Evolutionary conservation across 148 eudicot species (phyloP).

Genomic region (Nepenthes mirabilis): DNA sequence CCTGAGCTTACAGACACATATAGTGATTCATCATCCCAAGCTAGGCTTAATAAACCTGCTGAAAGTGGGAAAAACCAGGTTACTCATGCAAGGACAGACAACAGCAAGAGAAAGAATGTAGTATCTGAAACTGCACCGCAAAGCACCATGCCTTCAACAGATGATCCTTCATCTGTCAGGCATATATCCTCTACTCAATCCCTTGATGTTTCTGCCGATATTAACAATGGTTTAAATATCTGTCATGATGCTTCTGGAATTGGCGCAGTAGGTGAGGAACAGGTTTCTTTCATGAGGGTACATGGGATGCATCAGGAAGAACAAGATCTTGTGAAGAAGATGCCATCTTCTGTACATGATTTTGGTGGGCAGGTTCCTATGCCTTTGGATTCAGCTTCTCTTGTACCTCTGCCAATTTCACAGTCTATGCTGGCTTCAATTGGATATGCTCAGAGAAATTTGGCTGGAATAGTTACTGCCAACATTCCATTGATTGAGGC

Average conservation of each 20-base stretch:
- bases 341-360: conserved; percentile 45
- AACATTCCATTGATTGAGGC: conserved; percentile 51
- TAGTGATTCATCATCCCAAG: conserved; percentile 29
- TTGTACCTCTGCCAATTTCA: conserved; percentile 44
- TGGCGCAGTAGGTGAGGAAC: conserved; percentile 25
- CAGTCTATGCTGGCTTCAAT: conserved; percentile 56
- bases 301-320: conserved; percentile 65
- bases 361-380: conserved; percentile 43
- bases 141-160: conserved; percentile 26
- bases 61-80: conserved; percentile 34
- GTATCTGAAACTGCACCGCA: conserved; percentile 29
- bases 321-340: conserved; percentile 70
- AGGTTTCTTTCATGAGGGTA: conserved; percentile 24
- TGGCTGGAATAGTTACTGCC: conserved; percentile 44
- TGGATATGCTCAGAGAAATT: conserved; percentile 48
- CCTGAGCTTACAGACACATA: conserved; percentile 69
- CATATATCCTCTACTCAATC: conserved; percentile 21
- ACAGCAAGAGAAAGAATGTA: conserved; percentile 29
- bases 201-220: conserved; percentile 22
- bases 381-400: conserved; percentile 46
- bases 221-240: conserved; percentile 20
- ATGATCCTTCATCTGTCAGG: conserved; percentile 23
- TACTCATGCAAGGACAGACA: conserved; percentile 24
- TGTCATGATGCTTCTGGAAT: conserved; percentile 20
- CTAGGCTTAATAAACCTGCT: conserved; percentile 21